Conservation (phyloP, 2,329 filamentous ascomycete genomes). For the Talaromyces rugulosus region DNA sequence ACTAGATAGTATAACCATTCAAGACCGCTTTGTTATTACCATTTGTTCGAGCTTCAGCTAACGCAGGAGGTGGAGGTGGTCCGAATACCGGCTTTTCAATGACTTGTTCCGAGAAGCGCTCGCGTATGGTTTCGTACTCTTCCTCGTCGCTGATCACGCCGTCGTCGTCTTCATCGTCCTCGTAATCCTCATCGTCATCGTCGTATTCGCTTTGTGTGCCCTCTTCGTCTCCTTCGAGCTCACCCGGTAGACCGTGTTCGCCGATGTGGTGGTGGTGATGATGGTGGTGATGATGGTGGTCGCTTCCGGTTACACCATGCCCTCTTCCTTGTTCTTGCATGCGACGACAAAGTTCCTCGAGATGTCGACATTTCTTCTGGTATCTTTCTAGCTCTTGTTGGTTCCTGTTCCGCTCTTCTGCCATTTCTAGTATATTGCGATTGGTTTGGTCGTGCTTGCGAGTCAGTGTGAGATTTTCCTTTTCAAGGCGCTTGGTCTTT, state of each 20-base stretch:
- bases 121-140: conserved; percentile 44
- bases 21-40: conserved; percentile 34
- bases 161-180: conserved; percentile 61
- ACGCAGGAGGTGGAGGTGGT: conserved; percentile 49
- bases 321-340: conserved; percentile 94
- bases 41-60: conserved; percentile 43
- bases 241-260: conserved; percentile 22
- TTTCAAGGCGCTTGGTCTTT: conserved; percentile 94
- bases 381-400: conserved; percentile 74
- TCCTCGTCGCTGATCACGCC: conserved; percentile 55
- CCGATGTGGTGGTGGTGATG: conserved; percentile 26
- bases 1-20: neutral
- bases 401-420: conserved; percentile 77
- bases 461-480: conserved; percentile 87
- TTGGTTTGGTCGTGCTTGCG: conserved; percentile 92
- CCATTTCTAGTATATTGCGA: conserved; percentile 95
- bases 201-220: conserved; percentile 50
- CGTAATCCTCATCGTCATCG: conserved; percentile 56
- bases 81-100: conserved; percentile 43
- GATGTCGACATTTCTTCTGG: conserved; percentile 80
- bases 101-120: conserved; percentile 23
- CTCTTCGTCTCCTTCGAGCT: conserved; percentile 52
- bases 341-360: conserved; percentile 89
- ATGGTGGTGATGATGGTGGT: conserved; percentile 25
- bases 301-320: conserved; percentile 56